A percentile compares a stretch with the other conserved stretches of the same genome.
Evolutionary conservation across 768 basidiomycete genomes (phyloP).

Genomic region (Candolleomyces aberdarensis): DNA sequence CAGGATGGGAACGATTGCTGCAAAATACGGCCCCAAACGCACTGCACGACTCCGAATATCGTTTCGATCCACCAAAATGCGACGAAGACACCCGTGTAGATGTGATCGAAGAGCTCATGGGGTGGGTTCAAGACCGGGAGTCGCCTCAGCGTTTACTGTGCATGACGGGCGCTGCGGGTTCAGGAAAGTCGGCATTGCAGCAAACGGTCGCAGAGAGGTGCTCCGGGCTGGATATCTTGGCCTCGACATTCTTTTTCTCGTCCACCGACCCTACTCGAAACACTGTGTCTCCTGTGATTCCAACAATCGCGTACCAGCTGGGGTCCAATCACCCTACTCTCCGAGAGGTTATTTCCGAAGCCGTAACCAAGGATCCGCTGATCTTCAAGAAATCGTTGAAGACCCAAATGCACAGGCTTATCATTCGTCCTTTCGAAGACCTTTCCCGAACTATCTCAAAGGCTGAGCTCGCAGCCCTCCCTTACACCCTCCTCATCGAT

Average conservation of each 20-base stretch:
- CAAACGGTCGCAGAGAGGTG: not conserved
- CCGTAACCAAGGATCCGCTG: not conserved
- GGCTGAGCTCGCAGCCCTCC: not conserved
- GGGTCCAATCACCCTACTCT: not conserved
- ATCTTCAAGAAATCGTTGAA: not conserved
- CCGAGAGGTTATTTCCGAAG: not conserved
- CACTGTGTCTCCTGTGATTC: not conserved
- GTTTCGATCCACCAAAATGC: slow-evolving; percentile 1
- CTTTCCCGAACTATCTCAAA: not conserved
- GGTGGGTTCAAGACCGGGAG: not conserved
- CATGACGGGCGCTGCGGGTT: not conserved
- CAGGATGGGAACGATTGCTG: not conserved
- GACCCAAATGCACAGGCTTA: slow-evolving; percentile 6
- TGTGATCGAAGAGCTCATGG: not conserved
- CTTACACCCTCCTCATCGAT: too few relatives aligned
- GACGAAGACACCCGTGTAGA: slow-evolving; percentile 5
- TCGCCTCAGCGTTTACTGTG: not conserved
- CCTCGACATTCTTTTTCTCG: slow-evolving; percentile 2
- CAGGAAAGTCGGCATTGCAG: slow-evolving; percentile 3
- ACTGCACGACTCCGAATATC: not conserved
- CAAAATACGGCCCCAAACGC: not conserved
- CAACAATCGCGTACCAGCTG: slow-evolving; percentile 13
- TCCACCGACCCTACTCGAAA: not conserved
- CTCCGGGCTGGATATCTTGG: not conserved
- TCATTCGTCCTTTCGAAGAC: slow-evolving; percentile 1